A percentile compares a stretch with the other conserved stretches of the same genome.
phyloP scores from a whole-genome alignment of 2,329 filamentous ascomycete species.

The Fusarium ambrosium region DNA sequence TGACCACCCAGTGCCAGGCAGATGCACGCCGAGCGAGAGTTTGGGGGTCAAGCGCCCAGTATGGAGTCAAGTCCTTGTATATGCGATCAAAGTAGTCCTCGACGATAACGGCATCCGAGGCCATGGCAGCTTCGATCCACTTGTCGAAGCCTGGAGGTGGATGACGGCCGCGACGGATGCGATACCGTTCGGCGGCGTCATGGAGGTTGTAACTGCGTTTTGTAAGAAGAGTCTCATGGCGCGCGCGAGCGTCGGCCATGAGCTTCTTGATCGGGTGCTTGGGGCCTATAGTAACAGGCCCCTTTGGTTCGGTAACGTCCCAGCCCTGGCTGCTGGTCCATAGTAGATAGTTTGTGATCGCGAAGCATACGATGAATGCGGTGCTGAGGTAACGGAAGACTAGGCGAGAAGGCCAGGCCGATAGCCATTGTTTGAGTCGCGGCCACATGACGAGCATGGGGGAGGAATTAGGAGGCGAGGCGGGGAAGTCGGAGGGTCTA shows the following conservation, averaged over 20 bases:
- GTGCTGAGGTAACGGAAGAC: conserved; percentile 48
- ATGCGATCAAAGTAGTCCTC: conserved; percentile 76
- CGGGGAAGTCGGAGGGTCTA: conserved; percentile 35
- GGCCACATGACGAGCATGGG: conserved; percentile 42
- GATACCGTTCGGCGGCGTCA: conserved; percentile 68
- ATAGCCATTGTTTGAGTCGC: conserved; percentile 46
- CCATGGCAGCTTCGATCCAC: conserved; percentile 69
- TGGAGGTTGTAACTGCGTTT: conserved; percentile 63
- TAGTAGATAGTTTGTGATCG: conserved; percentile 50
- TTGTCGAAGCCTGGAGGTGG: conserved; percentile 74
- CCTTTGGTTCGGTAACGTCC: conserved; percentile 43
- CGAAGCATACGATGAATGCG: conserved; percentile 42
- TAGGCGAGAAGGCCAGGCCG: conserved; percentile 47
- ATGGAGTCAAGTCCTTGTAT: conserved; percentile 72
- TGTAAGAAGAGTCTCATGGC: conserved; percentile 58
- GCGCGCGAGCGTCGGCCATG: conserved; percentile 60
- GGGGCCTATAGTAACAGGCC: conserved; percentile 40
- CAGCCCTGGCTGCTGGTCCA: conserved; percentile 48
- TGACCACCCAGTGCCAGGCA: conserved; percentile 61
- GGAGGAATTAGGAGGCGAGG: conserved; percentile 24
- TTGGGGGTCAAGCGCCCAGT: conserved; percentile 67
- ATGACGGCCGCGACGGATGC: conserved; percentile 68
- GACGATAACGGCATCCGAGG: conserved; percentile 67
- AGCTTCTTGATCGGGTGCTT: conserved; percentile 66
- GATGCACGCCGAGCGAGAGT: conserved; percentile 56